These are phyloP conservation scores for Globisporangium lucens DNA, from an alignment of 352 stramenopile genomes.

Conservation along the genomic window DNA sequence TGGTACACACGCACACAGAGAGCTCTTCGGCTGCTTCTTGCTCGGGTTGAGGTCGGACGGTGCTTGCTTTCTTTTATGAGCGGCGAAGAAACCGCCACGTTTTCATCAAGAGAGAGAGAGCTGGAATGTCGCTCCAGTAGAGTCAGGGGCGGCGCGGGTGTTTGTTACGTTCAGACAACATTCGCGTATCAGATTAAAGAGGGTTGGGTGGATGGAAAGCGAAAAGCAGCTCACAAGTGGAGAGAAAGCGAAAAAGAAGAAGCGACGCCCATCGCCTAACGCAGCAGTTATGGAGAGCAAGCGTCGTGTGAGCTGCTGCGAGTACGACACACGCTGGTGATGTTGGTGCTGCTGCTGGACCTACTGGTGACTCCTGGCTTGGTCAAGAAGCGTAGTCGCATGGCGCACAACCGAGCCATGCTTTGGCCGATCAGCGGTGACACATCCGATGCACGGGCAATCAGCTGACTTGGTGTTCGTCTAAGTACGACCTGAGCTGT, in stretches of 20 bases:
- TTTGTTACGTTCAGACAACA: slow-evolving; percentile 4
- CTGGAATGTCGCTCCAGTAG: slow-evolving; percentile 1
- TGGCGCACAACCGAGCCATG: too few species aligned
- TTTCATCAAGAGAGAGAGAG: not conserved
- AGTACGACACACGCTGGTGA: too few species aligned
- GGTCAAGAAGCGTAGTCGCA: too few species aligned
- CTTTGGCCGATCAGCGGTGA: too few species aligned
- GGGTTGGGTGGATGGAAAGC: too few species aligned
- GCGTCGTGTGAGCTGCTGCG: too few species aligned
- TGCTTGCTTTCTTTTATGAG: not conserved
- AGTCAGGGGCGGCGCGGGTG: not conserved
- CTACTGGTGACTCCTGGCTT: too few species aligned
- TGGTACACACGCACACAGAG: not conserved
- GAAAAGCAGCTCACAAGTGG: not conserved
- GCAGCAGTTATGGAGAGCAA: not conserved
- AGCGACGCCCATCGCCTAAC: not conserved
- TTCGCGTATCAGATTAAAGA: not conserved
- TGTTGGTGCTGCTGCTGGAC: too few species aligned
- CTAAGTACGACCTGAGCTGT: not conserved
- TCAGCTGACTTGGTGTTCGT: not conserved
- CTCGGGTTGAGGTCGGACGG: not conserved
- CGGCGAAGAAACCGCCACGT: slow-evolving; percentile 4
- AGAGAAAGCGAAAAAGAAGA: not conserved
- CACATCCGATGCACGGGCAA: not conserved
- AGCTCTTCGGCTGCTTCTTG: not conserved